Percentiles rank a stretch among this genome's conserved stretches.
Evolutionary conservation across 305 asterid genomes (phyloP).

Genomic region (Plantago coronopus): DNA sequence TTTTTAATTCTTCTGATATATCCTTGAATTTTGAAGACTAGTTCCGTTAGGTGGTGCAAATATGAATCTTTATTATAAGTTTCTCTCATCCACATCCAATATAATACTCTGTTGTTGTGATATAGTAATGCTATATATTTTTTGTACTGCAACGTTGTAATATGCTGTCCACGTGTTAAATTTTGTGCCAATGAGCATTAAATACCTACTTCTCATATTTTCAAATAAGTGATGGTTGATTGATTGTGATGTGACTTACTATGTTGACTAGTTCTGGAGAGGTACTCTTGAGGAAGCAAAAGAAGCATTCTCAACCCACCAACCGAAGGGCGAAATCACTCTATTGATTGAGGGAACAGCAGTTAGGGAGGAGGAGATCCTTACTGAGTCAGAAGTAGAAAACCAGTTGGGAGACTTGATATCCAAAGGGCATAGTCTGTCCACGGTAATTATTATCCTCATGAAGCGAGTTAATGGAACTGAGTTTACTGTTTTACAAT

Average conservation of each 20-base stretch:
- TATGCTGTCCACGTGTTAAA: no score
- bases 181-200: no score
- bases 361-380: constrained; percentile 38
- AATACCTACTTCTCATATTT: no score
- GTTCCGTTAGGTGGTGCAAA: no score
- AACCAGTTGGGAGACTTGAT: constrained; percentile 62
- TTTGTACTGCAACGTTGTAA: no score
- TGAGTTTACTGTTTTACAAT: no score
- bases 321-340: constrained; percentile 85
- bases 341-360: constrained; percentile 68
- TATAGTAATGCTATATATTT: no score
- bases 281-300: constrained; percentile 72
- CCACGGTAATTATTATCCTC: constrained; percentile 43
- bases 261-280: constrained; percentile 64
- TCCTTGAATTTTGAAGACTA: no score
- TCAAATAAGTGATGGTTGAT: not conserved
- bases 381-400: constrained; percentile 69
- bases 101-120: no score
- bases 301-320: constrained; percentile 58
- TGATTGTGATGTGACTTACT: not conserved
- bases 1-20: no score
- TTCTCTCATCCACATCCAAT: no score
- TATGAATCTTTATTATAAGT: no score
- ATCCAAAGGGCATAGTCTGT: constrained; percentile 70
- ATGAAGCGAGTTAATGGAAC: not conserved